Base-by-base conservation (phyloP, 2,329 filamentous ascomycete genomes). In the Scortechinia acanthostroma region DNA sequence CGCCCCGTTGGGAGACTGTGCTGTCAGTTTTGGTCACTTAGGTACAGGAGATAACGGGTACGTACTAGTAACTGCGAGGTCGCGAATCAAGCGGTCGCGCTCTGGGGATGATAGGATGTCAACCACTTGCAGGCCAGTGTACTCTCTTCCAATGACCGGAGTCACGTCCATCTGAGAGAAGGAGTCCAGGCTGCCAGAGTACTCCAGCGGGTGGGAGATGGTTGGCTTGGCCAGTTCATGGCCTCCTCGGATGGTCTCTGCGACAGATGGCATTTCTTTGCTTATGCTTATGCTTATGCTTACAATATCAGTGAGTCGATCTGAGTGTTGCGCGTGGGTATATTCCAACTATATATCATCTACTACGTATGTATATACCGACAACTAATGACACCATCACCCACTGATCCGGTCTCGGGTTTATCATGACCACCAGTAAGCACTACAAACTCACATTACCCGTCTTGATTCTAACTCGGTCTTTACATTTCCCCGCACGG, bases 1-100 rank as follows among this genome's bases (percentile, higher is more conserved):
- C 71, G 17, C 71, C 70, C 15, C 71, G 56, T 45, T 71, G 58
- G 1, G 70, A 73, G 52, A 75, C 64, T 49, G 17, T 15, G 16
- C 22, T 20, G 46, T 48, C 52, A 47, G n/a, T 35, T 15, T 17
- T 21, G 20, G 13, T 14, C 5, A 5, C n/a, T n/a, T 4, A 6
- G 10, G 14, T 17, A 20, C 35, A 19, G 21, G 35, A 43, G 46
- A 46, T 21, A 48, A 42, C 21, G 20, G 33, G 28, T n/a, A 49
- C 55, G 51, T 43, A 58, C 57, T 51, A 6, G 52, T 57, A 17
- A 49, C 48, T 19, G 58, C 58, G 19, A 61, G 54, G 44, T 65
- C 61, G 23, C 57, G 50, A 35, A 59, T 55, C 45, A 52, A 47
- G 43, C 62, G 57, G 52, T 61, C 63, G 47, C 58, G 55, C 10